Evolutionary conservation across 2,329 filamentous ascomycete species (phyloP), one percentile per base, ranked within the genome.

Genomic region (Fusarium haematococcum): DNA sequence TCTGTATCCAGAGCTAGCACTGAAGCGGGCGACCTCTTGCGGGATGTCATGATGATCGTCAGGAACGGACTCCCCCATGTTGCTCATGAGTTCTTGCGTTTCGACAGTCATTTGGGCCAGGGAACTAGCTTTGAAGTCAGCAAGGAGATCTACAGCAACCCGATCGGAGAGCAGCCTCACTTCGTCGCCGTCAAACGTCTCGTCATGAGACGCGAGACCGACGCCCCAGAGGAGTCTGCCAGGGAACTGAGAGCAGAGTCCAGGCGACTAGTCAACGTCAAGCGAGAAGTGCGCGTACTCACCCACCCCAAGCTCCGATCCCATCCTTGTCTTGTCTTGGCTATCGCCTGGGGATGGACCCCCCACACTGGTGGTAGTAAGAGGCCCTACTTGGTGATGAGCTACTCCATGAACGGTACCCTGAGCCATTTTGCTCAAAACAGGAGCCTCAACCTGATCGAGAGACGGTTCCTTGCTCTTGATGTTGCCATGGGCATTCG

Each of bases 401-500:
- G 20, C n/a, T 65, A 65, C n/a, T 65, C 54, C 2, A 57, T 45
- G 14, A 10, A 65, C 11, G 54, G 63, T 1, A 65, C 63, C 25
- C 23, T 65, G 10, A 32, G 54, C 4, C 30, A 33, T 0, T 68
- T 68, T 9, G 20, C 61, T 8, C 32, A 60, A 23, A 60, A 65
- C 6, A 41, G 66, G 35, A 37, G 39, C 20, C 50, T 65, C 8
- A 59, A 50, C 6, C 32, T 60, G 5, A 59, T 68, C 4, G 67
- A 69, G 10, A 65, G 67, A 23, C 62, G 67, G 8, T 32, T 56
- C 2, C 43, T 69, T 13, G 32, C 63, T 27, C 48, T 61, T 43
- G 67, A 69, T 66, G 63, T 69, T 13, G 67, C 63, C 16, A 45
- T 69, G 30, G 67, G 63, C 18, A 54, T 69, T n/a, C 67, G 63